Evolutionary conservation across 768 basidiomycete genomes (phyloP).

Genomic region (Pilatotrama ljubarskyi): DNA sequence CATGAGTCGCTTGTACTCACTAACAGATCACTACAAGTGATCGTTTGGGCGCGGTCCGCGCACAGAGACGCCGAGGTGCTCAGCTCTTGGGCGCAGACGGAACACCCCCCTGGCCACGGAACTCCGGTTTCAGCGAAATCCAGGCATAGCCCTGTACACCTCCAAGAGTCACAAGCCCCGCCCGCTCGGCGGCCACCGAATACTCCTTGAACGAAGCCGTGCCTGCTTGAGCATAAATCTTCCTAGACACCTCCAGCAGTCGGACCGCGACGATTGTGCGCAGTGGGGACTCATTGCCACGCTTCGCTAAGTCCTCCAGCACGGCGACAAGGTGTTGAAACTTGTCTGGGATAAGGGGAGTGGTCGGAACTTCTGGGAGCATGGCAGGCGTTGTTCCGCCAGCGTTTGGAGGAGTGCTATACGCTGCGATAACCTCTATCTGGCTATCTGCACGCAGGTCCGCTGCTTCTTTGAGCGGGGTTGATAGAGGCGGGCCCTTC

Average conservation of each 20-base stretch:
- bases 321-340: conserved; percentile 12
- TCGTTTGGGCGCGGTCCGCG: neutral
- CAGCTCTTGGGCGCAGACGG: neutral
- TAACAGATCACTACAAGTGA: neutral
- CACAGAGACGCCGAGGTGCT: neutral
- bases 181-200: conserved; percentile 20
- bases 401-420: no score
- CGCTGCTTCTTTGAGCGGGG: no score
- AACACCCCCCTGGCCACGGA: neutral
- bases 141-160: neutral
- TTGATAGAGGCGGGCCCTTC: no score
- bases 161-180: conserved; percentile 12
- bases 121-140: conserved; percentile 8
- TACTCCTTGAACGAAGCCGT: conserved; percentile 23
- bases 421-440: neutral
- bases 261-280: neutral
- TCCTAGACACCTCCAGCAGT: neutral
- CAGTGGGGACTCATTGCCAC: neutral
- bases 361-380: no score
- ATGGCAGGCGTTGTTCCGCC: no score
- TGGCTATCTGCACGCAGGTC: neutral
- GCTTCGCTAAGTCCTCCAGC: neutral
- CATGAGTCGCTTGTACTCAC: neutral
- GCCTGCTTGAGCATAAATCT: conserved; percentile 15
- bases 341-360: neutral